Conservation (phyloP, 495 filamentous ascomycete species). For the Pseudoneurospora amorphoporcata region DNA sequence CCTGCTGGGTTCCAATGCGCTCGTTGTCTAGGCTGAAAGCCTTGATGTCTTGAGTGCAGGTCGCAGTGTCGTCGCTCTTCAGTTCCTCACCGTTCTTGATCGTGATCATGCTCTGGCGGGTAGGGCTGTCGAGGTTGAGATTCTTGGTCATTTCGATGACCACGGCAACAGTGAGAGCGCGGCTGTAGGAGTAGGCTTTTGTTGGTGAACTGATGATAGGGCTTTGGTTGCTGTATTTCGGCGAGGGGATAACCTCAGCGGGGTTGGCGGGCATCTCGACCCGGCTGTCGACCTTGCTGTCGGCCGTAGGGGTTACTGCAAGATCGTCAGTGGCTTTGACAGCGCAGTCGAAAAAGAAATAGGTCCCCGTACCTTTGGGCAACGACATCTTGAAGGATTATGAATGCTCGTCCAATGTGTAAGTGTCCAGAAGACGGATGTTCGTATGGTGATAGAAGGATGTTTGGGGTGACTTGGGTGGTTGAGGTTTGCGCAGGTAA, state of each 20-base stretch:
- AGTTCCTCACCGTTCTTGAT: too few relatives aligned
- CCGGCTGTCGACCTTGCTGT: neutral
- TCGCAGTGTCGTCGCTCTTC: too few relatives aligned
- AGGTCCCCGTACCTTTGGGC: neutral
- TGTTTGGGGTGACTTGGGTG: neutral
- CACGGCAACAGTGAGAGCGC: neutral
- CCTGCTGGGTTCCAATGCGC: too few relatives aligned
- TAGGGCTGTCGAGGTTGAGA: neutral
- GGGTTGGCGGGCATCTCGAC: neutral
- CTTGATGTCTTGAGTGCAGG: too few relatives aligned
- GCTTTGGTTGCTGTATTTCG: neutral
- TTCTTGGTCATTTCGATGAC: neutral
- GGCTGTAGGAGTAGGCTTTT: neutral
- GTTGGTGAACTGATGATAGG: neutral
- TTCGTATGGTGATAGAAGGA: neutral
- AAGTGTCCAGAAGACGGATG: neutral
- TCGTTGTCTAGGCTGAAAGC: too few relatives aligned
- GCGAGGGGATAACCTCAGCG: neutral
- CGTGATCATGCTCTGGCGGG: neutral
- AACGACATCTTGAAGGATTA: neutral
- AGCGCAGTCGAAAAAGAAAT: neutral
- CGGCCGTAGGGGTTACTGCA: neutral
- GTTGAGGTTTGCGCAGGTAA: neutral
- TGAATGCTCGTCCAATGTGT: neutral
- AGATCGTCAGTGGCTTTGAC: neutral